Evolutionary conservation across 1,284 basidiomycete genomes (phyloP), one percentile per base, ranked within the genome.

Genomic region (Cutaneotrichosporon mucoides): DNA sequence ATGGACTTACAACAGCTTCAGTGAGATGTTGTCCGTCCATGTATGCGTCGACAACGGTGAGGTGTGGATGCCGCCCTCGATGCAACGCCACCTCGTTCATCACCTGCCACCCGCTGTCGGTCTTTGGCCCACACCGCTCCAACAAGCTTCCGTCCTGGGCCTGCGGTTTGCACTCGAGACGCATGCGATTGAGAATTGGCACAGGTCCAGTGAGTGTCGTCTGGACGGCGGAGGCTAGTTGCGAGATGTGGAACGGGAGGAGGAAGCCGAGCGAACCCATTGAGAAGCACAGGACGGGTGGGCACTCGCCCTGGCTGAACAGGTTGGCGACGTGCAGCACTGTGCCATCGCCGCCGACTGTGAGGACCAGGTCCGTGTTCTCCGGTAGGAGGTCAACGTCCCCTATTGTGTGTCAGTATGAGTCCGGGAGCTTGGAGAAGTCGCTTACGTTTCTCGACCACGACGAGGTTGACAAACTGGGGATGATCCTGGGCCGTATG

Each of bases 71-170:
- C 34, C 89, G 84, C 5, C 94, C 94, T 24, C 94, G 85, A 76
- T 98, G 95, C 24, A 98, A 81, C 9, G 92, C 87, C 56, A 98
- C 86, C 78, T 98, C 95, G 72, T 98, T 98, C 92, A 98, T 95
- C 40, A 96, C 92, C 77, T 97, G 93, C 85, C 90, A 91, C 64
- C 89, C 92, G 86, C 68, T 61, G 11, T 66, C 66, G 40, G 40
- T 9, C 9, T 42, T 43, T 16, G 51, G 57, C 1, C 65, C 62
- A 51, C 68, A 73, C 5, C 68, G 59, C 43, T 69, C 81, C 56
- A 88, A 84, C 51, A 83, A 81, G 34, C 78, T 76, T 0, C 86
- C 83, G 16, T 86, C 80, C 16, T 82, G 78, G 66, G 87, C 83
- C 54, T 86, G 84, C 66, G 92, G 89, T 33, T 83, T 85, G 69